Evolutionary conservation across 1,284 basidiomycete species (phyloP).

Genomic region (Coniferiporia sulphurascens): DNA sequence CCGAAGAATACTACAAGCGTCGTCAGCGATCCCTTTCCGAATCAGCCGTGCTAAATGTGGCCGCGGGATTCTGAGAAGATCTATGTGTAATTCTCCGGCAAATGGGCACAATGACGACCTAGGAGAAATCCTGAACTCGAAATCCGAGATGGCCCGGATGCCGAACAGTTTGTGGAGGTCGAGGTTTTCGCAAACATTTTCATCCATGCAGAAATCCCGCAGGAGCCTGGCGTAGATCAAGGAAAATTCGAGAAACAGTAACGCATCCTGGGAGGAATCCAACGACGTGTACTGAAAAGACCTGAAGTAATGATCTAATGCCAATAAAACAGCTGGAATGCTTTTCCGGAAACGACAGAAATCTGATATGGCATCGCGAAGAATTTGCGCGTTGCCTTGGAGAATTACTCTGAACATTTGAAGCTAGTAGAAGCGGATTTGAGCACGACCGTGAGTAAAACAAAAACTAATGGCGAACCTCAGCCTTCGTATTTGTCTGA

Average conservation of each 20-base stretch:
- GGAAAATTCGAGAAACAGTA: neutral
- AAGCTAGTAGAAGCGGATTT: neutral
- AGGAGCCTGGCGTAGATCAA: neutral
- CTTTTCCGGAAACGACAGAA: neutral
- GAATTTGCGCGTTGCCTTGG: neutral
- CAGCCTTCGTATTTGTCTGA: neutral
- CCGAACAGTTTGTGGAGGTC: neutral
- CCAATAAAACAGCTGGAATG: neutral
- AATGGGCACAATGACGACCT: neutral
- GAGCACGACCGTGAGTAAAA: neutral
- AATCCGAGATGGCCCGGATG: neutral
- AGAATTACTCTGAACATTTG: constrained; percentile 9
- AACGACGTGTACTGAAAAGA: neutral
- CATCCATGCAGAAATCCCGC: neutral
- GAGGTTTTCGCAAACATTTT: neutral
- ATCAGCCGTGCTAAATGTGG: neutral
- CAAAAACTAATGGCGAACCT: constrained; percentile 7
- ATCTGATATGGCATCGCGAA: neutral
- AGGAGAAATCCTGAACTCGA: neutral
- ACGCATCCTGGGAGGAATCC: neutral
- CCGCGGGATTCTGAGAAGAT: neutral
- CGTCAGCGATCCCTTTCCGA: neutral
- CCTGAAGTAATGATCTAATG: neutral
- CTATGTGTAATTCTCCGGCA: neutral
- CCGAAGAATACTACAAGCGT: neutral